Base-by-base conservation (phyloP, 73 alveolate species). In the Stentor roeselii region DNA sequence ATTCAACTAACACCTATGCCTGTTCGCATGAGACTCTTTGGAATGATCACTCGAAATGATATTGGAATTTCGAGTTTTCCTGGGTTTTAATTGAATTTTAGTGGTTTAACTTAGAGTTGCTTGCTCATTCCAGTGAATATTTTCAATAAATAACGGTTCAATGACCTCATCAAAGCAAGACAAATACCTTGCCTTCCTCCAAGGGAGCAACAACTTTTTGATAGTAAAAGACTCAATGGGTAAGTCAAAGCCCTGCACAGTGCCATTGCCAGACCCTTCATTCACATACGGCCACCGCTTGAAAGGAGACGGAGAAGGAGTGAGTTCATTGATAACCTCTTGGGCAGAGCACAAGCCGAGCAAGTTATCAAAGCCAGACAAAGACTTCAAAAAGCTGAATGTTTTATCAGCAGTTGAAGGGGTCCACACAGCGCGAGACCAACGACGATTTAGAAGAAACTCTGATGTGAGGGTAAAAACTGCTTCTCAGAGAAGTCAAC, bases 171-270 rank as follows among this genome's bases (percentile, higher is more conserved):
- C 6, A 6, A 50, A 50, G 21, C 50, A 67, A 2, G 41, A 67
- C 2, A 67, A 67, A 11, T 67, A 67, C 80, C 34, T 21, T n/a
- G 50, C 37, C 27, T 83, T 76, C 84, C 40, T 86, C 27, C 78
- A 91, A 75, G 83, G 59, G 21, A 82, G 85, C 37, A 60, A 82
- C 74, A 95, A 95, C 59, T 89, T 90, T 34, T 84, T 92, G n/a
- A 89, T 95, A 35, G 93, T 88, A 76, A 93, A 89, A 82, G 98
- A 95, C 91, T 96, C 91, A 80, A 93, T 95, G 31, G 98, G 98
- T 11, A 90, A 87, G 84, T 61, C 94, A 50, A 95, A 95, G 88
- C 97, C 96, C 0, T 75, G 89, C 35, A 82, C 96, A 14, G 60
- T 88, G 60, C 88, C 90, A 32, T 92, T 95, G 39, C 98, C 98